Evolutionary conservation across 1,284 basidiomycete genomes (phyloP).

Genomic region (Cerioporus squamosus): DNA sequence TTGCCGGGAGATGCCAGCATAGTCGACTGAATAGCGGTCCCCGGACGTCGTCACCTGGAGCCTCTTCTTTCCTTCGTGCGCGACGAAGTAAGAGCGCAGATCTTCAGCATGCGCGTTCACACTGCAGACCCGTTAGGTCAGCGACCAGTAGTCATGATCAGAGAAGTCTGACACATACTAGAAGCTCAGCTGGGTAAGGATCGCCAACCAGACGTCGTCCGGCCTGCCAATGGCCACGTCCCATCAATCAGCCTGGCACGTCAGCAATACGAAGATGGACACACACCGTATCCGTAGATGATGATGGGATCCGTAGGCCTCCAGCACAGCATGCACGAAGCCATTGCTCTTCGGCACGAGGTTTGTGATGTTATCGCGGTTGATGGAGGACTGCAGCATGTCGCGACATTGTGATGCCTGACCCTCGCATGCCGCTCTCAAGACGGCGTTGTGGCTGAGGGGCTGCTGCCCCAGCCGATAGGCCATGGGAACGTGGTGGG

Average conservation of each 20-base stretch:
- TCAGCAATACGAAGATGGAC: background rate
- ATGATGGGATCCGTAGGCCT: conserved; percentile 45
- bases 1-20: conserved; percentile 33
- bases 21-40: conserved; percentile 31
- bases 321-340: conserved; percentile 41
- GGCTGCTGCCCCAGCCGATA: no score
- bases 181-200: conserved; percentile 25
- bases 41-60: conserved; percentile 31
- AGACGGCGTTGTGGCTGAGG: background rate
- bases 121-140: background rate
- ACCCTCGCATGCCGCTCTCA: background rate
- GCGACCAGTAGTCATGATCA: background rate
- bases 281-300: conserved; percentile 29
- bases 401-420: background rate
- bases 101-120: conserved; percentile 46
- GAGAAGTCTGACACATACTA: conserved; percentile 29
- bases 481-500: no score
- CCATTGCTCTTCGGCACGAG: conserved; percentile 27
- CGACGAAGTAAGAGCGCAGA: conserved; percentile 44
- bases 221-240: conserved; percentile 35
- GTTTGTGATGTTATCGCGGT: background rate
- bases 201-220: conserved; percentile 37
- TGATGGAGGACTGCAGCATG: conserved; percentile 20
- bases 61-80: conserved; percentile 41
- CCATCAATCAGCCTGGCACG: background rate